Evolutionary conservation across 495 filamentous ascomycete species (phyloP).

Genomic region (Zalerion maritima): DNA sequence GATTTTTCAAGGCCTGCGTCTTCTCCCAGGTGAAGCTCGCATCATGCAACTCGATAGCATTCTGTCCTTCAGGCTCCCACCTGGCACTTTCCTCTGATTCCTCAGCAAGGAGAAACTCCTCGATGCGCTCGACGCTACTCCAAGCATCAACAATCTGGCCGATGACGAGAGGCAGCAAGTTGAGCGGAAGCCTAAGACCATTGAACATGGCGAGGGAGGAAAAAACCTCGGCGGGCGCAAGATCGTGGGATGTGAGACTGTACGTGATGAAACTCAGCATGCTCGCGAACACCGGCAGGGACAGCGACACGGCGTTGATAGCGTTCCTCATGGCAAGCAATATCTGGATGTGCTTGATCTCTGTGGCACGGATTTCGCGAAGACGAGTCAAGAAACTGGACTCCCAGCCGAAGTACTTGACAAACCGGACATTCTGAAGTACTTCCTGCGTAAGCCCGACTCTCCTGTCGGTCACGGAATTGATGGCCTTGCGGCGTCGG

Average conservation of each 20-base stretch:
- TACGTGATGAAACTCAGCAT: conserved; percentile 95
- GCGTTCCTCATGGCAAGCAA: conserved; percentile 69
- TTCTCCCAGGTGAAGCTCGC: conserved; percentile 93
- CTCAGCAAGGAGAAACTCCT: conserved; percentile 75
- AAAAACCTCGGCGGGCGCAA: conserved; percentile 69
- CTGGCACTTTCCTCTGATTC: conserved; percentile 64
- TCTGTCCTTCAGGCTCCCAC: conserved; percentile 42
- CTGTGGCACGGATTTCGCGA: conserved; percentile 50
- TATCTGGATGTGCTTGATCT: conserved; percentile 67
- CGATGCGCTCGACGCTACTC: conserved; percentile 67
- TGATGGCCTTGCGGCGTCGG: conserved; percentile 56
- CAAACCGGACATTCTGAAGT: conserved; percentile 75
- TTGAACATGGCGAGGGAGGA: conserved; percentile 92
- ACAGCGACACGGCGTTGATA: conserved; percentile 60
- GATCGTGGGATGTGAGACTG: conserved; percentile 53
- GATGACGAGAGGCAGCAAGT: conserved; percentile 75
- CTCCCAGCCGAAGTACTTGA: conserved; percentile 96
- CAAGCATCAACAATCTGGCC: conserved; percentile 80
- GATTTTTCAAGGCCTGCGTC: conserved; percentile 43
- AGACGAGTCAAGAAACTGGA: conserved; percentile 68
- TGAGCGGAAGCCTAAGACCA: conserved; percentile 73
- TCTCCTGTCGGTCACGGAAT: conserved; percentile 82
- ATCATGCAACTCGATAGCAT: conserved; percentile 56
- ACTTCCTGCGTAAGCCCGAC: conserved; percentile 90
- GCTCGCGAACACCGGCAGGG: conserved; percentile 78